These are phyloP conservation scores for Platanthera zijinensis DNA, from an alignment of 106 monocot genomes.

Conservation along the genomic window DNA sequence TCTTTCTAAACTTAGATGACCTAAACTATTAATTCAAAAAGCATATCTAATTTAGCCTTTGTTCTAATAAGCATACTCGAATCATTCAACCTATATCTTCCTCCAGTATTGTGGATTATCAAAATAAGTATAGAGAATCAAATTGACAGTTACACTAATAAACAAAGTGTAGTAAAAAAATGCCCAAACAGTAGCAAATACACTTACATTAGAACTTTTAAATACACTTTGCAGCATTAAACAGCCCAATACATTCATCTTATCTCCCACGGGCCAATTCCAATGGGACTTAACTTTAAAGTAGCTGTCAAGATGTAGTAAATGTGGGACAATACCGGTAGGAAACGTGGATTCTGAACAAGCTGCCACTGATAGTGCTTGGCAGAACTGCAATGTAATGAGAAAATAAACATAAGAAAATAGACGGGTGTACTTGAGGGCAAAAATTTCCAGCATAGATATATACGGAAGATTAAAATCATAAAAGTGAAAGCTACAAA, in stretches of 20 bases:
- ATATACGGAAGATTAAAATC: background rate
- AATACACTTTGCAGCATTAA: conserved; percentile 86
- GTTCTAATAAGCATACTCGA: background rate
- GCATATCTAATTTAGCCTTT: no score
- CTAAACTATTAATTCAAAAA: no score
- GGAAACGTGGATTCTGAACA: conserved; percentile 41
- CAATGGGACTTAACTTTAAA: conserved; percentile 49
- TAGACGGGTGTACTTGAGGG: background rate
- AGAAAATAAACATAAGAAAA: conserved; percentile 8
- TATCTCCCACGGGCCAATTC: conserved; percentile 66
- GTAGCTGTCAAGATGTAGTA: conserved; percentile 76
- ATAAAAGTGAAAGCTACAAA: background rate
- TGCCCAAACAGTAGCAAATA: background rate
- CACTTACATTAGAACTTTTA: conserved; percentile 61
- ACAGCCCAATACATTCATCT: conserved; percentile 82
- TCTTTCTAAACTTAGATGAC: no score
- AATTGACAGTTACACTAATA: background rate
- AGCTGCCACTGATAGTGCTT: conserved; percentile 51
- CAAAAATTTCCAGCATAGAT: background rate
- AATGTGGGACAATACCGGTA: conserved; percentile 44
- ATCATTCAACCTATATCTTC: background rate
- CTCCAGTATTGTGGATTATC: background rate
- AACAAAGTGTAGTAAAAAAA: background rate
- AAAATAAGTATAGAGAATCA: background rate
- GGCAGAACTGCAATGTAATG: conserved; percentile 43